phyloP scores from a whole-genome alignment of 1,284 basidiomycete genomes.

The Hymenochaete sp. region DNA sequence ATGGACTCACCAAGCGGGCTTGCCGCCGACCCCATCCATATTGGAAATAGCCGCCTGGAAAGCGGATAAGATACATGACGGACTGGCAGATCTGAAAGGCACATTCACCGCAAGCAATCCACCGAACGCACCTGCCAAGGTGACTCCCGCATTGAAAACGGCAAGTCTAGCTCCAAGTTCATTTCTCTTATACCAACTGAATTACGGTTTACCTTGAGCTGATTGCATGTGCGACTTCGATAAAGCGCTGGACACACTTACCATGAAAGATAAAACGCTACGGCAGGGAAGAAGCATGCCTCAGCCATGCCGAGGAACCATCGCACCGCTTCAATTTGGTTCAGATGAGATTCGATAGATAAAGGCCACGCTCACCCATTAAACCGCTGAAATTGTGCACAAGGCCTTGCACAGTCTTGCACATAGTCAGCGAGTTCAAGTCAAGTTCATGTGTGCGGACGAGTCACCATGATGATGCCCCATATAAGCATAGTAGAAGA shows the following conservation, averaged over 20 bases:
- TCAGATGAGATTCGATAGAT: slow-evolving; percentile 7
- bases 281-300: slow-evolving; percentile 58
- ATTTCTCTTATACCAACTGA: slow-evolving; percentile 53
- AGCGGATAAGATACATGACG: background rate
- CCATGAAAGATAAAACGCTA: slow-evolving; percentile 63
- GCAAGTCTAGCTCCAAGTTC: slow-evolving; percentile 60
- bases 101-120: slow-evolving; percentile 51
- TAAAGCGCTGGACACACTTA: slow-evolving; percentile 28
- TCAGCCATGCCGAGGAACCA: slow-evolving; percentile 62
- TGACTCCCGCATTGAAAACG: slow-evolving; percentile 66
- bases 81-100: background rate
- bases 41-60: slow-evolving; percentile 57
- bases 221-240: background rate
- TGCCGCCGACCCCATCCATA: slow-evolving; percentile 58
- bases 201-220: too few species aligned
- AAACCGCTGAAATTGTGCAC: slow-evolving; percentile 56
- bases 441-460: slow-evolving; percentile 1
- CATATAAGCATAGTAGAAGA: slow-evolving; percentile 54
- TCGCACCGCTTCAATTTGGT: slow-evolving; percentile 39
- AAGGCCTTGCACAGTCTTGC: slow-evolving; percentile 64
- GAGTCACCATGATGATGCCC: slow-evolving; percentile 59
- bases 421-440: slow-evolving; percentile 1
- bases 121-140: slow-evolving; percentile 63
- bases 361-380: slow-evolving; percentile 36
- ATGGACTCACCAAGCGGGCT: slow-evolving; percentile 34